phyloP scores from a whole-genome alignment of 768 basidiomycete genomes.

The Lentinula sp. region DNA sequence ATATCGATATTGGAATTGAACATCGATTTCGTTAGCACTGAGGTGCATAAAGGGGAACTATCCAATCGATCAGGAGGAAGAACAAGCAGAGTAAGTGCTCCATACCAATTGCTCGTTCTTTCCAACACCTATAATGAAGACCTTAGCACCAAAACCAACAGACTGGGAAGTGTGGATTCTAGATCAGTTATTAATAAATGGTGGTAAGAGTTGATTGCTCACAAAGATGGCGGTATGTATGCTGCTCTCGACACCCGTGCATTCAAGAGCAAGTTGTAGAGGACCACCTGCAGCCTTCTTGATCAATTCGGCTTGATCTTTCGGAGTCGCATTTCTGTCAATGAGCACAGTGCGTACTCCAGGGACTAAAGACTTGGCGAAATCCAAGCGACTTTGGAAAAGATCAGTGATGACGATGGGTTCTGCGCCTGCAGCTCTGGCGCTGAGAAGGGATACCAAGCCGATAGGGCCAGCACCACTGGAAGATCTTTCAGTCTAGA shows the following conservation, averaged over 20 bases:
- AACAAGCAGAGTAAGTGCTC: not conserved
- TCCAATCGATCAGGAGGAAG: not conserved
- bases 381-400: slow-evolving; percentile 59
- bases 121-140: slow-evolving; percentile 68
- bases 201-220: slow-evolving; percentile 14
- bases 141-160: slow-evolving; percentile 59
- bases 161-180: slow-evolving; percentile 31
- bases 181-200: not conserved
- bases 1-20: slow-evolving; percentile 66
- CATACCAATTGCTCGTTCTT: slow-evolving; percentile 54
- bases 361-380: slow-evolving; percentile 57
- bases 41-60: slow-evolving; percentile 73
- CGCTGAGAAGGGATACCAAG: slow-evolving; percentile 53
- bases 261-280: slow-evolving; percentile 52
- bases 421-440: slow-evolving; percentile 63
- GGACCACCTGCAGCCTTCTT: slow-evolving; percentile 44
- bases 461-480: slow-evolving; percentile 70
- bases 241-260: slow-evolving; percentile 60
- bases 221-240: slow-evolving; percentile 55
- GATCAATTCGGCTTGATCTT: slow-evolving; percentile 47
- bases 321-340: slow-evolving; percentile 34
- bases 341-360: slow-evolving; percentile 54
- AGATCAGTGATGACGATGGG: slow-evolving; percentile 67
- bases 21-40: slow-evolving; percentile 64
- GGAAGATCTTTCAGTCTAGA: not conserved